Evolutionary conservation across 2,329 filamentous ascomycete genomes (phyloP), one percentile per base, ranked within the genome.

Genomic region (Aspergillus neotritici): DNA sequence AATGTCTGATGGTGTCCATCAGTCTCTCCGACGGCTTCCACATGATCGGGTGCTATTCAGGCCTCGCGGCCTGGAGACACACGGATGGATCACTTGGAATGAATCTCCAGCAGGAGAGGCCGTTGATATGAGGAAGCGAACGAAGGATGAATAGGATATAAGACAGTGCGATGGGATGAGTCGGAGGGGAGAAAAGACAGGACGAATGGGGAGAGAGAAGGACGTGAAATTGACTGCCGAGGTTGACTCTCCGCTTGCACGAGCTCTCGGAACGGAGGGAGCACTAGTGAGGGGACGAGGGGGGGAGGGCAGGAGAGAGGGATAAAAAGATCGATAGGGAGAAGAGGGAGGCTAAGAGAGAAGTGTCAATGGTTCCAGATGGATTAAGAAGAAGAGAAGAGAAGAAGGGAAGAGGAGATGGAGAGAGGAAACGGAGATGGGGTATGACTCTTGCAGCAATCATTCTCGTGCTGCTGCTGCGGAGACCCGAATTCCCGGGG

Each of bases 1-100:
- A 96, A 73, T 96, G 89, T 70, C 85, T 83, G 83, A 96, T 96
- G 75, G 86, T 95, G 60, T 93, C 86, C 87, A 95, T 93, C 82
- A 97, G 72, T 73, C 81, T 79, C 69, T 90, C 86, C 51, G 86
- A 86, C 66, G 84, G 85, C 75, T 84, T 95, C 91, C 91, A 97
- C 90, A 96, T 96, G 50, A 49, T 68, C 61, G 36, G 50, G 28
- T 41, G 44, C 30, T 40, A 48, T 49, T 52, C 43, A 53, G 58
- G 61, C 60, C 61, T 34, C 37, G 48, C 34, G 62, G 61, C 58
- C 61, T 51, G 48, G 21, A n/a, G 32, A 41, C 37, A 39, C 41
- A 39, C 33, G 29, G 30, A 41, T 46, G 44, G 36, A 46, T 14
- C 36, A 13, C n/a, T 25, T 25, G 31, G 11, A 37, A 17, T 15